Base-by-base conservation (phyloP, 2,329 filamentous ascomycete species). In the Colletotrichum lupini region DNA sequence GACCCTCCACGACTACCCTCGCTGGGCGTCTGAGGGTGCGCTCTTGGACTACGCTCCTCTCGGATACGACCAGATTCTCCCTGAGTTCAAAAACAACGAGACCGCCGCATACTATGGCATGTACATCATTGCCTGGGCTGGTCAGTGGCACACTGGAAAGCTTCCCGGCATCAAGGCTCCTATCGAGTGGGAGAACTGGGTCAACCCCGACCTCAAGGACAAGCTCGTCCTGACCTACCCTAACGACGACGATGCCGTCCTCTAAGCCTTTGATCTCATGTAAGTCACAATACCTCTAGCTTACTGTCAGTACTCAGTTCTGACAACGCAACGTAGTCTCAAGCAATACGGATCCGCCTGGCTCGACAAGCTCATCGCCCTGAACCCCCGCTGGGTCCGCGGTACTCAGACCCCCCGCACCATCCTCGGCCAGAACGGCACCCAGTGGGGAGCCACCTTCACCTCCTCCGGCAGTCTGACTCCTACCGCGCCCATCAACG, bases 221-320 rank as follows among this genome's bases (percentile, higher is more conserved):
- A 89, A 87, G 77, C 79, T 90, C 5, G 85, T 86, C 2, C 77
- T 90, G 12, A 89, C 87, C 0, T 90, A 90, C 68, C 89, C 88
- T 11, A 89, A 90, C 72, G 89, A 90, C 53, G 88, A 90, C 55
- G 88, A 90, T 67, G 88, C 88, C 0, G 84, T 90, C 2, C 79
- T 88, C 0, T 89, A 82, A 55, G 84, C 85, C 3, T 88, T 87
- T 55, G 81, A 88, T 53, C 79, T 87, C 1, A 84, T 89, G 84
- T 85, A 77, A 81, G 83, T 77, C 16, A 11, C 1, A 8, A 5
- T 11, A 9, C n/a, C 24, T 52, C 5, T 2, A 35, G 32, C 32
- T 35, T 35, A 6, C 19, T n/a, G 2, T 8, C 30, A 11, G 12
- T 2, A 24, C n/a, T 66, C n/a, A 49, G 26, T 35, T 49, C 74